Evolutionary conservation across 2,329 filamentous ascomycete species (phyloP).

Genomic region (Onygenales sp.): DNA sequence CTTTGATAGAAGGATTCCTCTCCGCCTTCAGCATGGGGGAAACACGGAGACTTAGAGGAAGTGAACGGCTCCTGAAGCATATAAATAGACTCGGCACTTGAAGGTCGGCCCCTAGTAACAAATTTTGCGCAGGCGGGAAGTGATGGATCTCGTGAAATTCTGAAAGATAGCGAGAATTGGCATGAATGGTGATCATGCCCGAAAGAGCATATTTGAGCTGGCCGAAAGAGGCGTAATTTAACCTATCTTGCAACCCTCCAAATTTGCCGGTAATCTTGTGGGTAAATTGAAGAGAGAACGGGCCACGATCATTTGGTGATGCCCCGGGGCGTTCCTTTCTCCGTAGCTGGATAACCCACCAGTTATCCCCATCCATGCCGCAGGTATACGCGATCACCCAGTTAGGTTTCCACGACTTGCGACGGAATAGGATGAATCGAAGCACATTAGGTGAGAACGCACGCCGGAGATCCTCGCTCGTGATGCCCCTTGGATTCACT

Average conservation of each 20-base stretch:
- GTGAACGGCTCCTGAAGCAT: conserved; percentile 20
- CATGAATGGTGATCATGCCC: conserved; percentile 28
- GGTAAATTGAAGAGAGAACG: conserved; percentile 16
- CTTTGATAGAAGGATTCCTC: conserved; percentile 21
- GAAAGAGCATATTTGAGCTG: conserved; percentile 26
- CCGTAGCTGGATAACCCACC: conserved; percentile 55
- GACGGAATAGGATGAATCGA: conserved; percentile 59
- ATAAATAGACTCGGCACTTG: conserved; percentile 27
- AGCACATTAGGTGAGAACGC: conserved; percentile 56
- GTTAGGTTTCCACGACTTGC: conserved; percentile 54
- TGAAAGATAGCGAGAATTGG: conserved; percentile 16
- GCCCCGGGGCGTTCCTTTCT: conserved; percentile 4
- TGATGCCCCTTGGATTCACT: conserved; percentile 26
- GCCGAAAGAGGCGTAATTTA: conserved; percentile 22
- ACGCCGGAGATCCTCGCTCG: conserved; percentile 40
- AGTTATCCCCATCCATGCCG: conserved; percentile 63
- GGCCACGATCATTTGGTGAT: neutral
- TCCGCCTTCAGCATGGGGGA: conserved; percentile 17
- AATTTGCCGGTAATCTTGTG: conserved; percentile 22
- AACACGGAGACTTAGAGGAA: conserved; percentile 23
- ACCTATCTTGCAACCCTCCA: conserved; percentile 12
- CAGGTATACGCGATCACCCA: conserved; percentile 67
- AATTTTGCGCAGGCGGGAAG: conserved; percentile 19
- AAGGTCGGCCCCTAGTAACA: conserved; percentile 22
- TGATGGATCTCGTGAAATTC: conserved; percentile 1